These are phyloP conservation scores for Boletus pseudo-olivaceus DNA, from an alignment of 768 basidiomycete species.

Conservation along the genomic window DNA sequence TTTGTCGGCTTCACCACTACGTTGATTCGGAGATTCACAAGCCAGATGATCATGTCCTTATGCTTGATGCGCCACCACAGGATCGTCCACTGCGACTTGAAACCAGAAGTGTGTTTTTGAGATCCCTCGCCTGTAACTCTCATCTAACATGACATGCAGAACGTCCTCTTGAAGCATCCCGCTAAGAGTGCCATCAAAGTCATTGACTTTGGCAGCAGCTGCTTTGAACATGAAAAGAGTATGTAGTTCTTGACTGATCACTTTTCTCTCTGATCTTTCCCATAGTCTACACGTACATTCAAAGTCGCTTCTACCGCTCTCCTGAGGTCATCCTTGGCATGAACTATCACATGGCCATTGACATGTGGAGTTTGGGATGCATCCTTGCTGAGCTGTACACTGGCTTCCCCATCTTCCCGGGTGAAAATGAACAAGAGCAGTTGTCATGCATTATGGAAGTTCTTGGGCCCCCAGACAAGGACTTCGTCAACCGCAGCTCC, in stretches of 20 bases:
- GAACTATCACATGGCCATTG: constrained; percentile 99
- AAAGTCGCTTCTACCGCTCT: constrained; percentile 99
- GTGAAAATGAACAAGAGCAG: constrained; percentile 98
- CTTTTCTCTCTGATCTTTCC: constrained; percentile 7
- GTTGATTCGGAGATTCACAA: constrained; percentile 93
- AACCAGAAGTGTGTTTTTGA: constrained; percentile 76
- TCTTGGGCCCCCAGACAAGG: constrained; percentile 91
- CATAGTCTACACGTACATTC: constrained; percentile 97
- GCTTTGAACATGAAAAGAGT: constrained; percentile 99
- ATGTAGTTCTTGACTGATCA: constrained; percentile 27
- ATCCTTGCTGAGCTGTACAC: constrained; percentile 97
- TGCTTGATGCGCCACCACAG: constrained; percentile 94
- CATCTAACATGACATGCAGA: constrained; percentile 46
- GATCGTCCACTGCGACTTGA: constrained; percentile 97
- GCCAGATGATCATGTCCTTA: constrained; percentile 90
- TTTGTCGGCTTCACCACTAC: constrained; percentile 97
- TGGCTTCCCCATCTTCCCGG: constrained; percentile 97
- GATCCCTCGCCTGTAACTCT: not conserved
- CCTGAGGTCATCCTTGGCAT: constrained; percentile 98
- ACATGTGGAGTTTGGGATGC: constrained; percentile 99
- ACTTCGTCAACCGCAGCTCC: constrained; percentile 90
- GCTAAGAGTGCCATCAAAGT: constrained; percentile 96
- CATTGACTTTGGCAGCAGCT: constrained; percentile 98
- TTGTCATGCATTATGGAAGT: constrained; percentile 99
- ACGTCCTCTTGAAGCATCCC: constrained; percentile 91